Base-by-base conservation (phyloP, 257 asterid species). In the Cinchona pubescens region DNA sequence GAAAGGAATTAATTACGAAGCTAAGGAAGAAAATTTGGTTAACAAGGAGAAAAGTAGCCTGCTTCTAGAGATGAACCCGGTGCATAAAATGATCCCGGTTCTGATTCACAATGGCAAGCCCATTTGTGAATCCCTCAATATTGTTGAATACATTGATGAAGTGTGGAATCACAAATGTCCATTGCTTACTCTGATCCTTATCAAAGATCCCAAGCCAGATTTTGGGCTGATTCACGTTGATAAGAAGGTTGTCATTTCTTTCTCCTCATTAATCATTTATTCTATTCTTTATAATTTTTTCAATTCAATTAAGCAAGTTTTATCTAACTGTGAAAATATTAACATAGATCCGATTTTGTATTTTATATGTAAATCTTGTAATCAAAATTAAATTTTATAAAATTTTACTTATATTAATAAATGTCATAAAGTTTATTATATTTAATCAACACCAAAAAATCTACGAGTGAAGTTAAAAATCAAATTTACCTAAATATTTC, bases 191-290 rank as follows among this genome's bases (percentile, higher is more conserved):
- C 61, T 56, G 16, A 67, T 37, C 59, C 79, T 29, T 58, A 76
- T 15, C 45, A 27, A 42, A 76, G 62, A 68, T 76, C 75, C 45
- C 79, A 38, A 27, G 79, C 69, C 37, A 67, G 69, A 76, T 67
- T 76, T 3, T 76, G 69, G 75, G 79, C 75, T 1, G 75, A 67
- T 45, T 76, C n/a, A 76, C 35, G 30, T 56, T 10, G 69, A 76
- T 23, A 76, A 67, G 35, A 56, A 56, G 62, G 62, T 56, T 23
- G 7, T 0, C 4, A 51, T 51, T 51, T 16, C 59, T 8, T 51
- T 18, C 59, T 51, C 59, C 5, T 19, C 6, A 16, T n/a, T 8
- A 16, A 14, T 16, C n/a, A 3, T 2, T 49, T 16, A 1, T 51
- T 51, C 19, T 18, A 8, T 21, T 51, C 25, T 51, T 21, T 51